Percentiles rank a stretch among this genome's conserved stretches.
Evolutionary conservation across 164 flowering plant genomes (phyloP).

Genomic region (Piper longum): DNA sequence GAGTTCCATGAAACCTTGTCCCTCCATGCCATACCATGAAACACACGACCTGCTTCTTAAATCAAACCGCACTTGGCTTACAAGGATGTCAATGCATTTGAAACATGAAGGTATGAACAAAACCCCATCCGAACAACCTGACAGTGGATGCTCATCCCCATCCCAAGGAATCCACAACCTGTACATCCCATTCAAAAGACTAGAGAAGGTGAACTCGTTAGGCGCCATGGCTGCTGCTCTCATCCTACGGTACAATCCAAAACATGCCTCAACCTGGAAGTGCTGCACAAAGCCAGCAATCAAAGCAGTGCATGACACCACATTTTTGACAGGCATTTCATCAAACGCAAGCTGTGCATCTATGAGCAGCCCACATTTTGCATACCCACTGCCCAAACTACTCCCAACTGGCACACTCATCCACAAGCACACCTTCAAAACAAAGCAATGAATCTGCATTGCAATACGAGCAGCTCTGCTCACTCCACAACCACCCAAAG

Average conservation of each 20-base stretch:
- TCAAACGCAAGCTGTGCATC: constrained; percentile 31
- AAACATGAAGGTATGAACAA: constrained; percentile 25
- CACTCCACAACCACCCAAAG: not conserved
- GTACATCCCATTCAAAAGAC: constrained; percentile 44
- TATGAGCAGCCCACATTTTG: constrained; percentile 22
- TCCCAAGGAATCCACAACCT: constrained; percentile 40
- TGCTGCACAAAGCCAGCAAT: constrained; percentile 48
- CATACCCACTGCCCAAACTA: constrained; percentile 34
- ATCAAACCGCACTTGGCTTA: constrained; percentile 56
- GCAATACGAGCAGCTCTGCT: not conserved
- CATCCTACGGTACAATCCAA: constrained; percentile 34
- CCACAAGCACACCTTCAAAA: constrained; percentile 30
- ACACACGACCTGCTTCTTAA: constrained; percentile 29
- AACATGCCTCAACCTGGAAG: constrained; percentile 29
- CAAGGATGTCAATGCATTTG: constrained; percentile 53
- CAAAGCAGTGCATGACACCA: constrained; percentile 53
- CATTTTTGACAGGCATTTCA: constrained; percentile 50
- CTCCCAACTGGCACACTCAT: constrained; percentile 42
- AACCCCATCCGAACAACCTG: constrained; percentile 42
- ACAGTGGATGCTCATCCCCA: constrained; percentile 47
- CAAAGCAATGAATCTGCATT: constrained; percentile 24
- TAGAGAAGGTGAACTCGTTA: constrained; percentile 41
- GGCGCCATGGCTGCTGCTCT: constrained; percentile 23
- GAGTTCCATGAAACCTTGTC: constrained; percentile 66
- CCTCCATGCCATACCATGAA: constrained; percentile 17